These are phyloP conservation scores for Cladosporium sp. DNA, from an alignment of 2,329 filamentous ascomycete genomes.

Conservation along the genomic window DNA sequence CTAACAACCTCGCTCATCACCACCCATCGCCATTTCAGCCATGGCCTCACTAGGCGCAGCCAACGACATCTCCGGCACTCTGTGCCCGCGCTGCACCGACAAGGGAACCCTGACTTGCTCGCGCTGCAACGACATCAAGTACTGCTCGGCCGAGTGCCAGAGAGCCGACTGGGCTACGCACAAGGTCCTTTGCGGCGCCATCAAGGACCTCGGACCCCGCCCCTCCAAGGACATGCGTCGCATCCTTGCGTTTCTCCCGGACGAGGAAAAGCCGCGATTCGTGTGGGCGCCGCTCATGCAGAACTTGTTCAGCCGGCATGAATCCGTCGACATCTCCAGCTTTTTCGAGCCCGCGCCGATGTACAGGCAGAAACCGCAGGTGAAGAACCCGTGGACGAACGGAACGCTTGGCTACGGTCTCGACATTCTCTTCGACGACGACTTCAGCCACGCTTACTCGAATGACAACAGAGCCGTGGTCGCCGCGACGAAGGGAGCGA, in stretches of 20 bases:
- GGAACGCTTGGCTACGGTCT: background rate
- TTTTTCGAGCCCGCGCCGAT: background rate
- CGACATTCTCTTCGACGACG: background rate
- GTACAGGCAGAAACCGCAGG: background rate
- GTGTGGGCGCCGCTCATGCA: background rate
- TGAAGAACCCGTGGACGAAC: background rate
- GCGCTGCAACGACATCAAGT: constrained; percentile 4
- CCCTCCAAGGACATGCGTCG: background rate
- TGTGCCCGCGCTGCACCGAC: constrained; percentile 5
- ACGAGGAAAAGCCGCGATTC: constrained; percentile 2
- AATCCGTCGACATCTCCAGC: background rate
- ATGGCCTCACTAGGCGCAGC: background rate
- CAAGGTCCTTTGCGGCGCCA: constrained; percentile 9
- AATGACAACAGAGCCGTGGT: background rate
- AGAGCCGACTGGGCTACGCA: constrained; percentile 5
- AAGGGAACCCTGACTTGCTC: background rate
- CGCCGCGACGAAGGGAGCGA: background rate
- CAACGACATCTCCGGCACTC: background rate
- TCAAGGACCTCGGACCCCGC: background rate
- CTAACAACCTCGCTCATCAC: no score
- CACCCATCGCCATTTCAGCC: no score
- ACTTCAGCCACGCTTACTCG: background rate
- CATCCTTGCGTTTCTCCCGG: background rate
- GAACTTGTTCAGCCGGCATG: background rate
- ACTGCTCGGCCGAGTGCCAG: constrained; percentile 12